Percentiles rank a stretch among this genome's conserved stretches.
These are phyloP conservation scores for Monilinia fructicola DNA, from an alignment of 2,329 filamentous ascomycete species.

Conservation along the genomic window DNA sequence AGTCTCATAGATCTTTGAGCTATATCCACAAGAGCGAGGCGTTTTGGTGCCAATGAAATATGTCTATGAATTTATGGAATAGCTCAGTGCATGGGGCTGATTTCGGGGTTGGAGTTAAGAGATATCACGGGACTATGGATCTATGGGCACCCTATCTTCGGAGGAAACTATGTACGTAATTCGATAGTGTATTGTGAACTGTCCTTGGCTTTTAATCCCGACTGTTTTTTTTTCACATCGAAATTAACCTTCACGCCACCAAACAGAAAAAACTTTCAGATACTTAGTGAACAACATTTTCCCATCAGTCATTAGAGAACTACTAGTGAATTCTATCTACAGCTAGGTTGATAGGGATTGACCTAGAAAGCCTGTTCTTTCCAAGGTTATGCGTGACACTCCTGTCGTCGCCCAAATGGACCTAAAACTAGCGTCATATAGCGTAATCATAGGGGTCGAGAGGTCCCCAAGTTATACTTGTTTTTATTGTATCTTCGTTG, in stretches of 20 bases:
- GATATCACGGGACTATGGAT: conserved; percentile 10
- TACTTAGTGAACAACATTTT: too few relatives aligned
- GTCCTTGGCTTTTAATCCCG: not conserved
- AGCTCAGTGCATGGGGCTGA: not conserved
- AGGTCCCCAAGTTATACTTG: too few relatives aligned
- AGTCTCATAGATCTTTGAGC: conserved; percentile 73
- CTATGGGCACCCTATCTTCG: conserved; percentile 1
- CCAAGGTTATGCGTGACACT: too few relatives aligned
- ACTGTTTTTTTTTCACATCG: too few relatives aligned
- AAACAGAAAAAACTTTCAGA: too few relatives aligned
- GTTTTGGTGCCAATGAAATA: conserved; percentile 6
- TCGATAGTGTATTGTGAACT: conserved; percentile 13
- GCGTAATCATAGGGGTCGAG: too few relatives aligned
- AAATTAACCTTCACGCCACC: too few relatives aligned
- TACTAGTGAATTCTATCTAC: too few relatives aligned
- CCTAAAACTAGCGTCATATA: too few relatives aligned
- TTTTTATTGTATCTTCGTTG: too few relatives aligned
- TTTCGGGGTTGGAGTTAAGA: conserved; percentile 12
- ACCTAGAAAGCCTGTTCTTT: not conserved
- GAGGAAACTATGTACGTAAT: conserved; percentile 11
- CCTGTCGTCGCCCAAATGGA: too few relatives aligned
- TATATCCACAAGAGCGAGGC: conserved; percentile 38
- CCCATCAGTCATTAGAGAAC: too few relatives aligned
- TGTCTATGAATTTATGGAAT: conserved; percentile 4
- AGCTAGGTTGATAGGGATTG: not conserved